A percentile compares a stretch with the other conserved stretches of the same genome.
phyloP scores from a whole-genome alignment of 108 stramenopile species.

The Skeletonema marinoi region DNA sequence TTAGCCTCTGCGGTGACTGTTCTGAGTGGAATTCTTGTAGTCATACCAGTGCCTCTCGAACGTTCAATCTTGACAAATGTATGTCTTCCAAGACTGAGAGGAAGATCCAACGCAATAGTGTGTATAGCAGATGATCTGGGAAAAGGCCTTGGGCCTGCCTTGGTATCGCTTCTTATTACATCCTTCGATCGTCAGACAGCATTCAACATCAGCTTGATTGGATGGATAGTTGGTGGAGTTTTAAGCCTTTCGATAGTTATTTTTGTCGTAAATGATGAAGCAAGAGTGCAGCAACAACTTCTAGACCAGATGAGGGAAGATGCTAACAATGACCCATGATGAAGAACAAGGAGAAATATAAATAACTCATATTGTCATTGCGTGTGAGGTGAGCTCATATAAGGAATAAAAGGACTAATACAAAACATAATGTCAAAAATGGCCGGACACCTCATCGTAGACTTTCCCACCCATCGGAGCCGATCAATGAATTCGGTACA shows the following conservation, averaged over 20 bases:
- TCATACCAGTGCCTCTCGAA: constrained; percentile 42
- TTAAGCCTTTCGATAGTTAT: constrained; percentile 31
- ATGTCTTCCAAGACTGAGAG: constrained; percentile 47
- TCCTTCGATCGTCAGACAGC: constrained; percentile 50
- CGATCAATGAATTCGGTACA: no score
- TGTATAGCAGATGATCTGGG: constrained; percentile 62
- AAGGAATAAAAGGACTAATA: no score
- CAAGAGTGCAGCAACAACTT: constrained; percentile 27
- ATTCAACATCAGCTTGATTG: constrained; percentile 49
- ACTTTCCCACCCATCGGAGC: no score
- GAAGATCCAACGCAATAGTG: constrained; percentile 50
- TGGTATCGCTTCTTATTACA: constrained; percentile 45
- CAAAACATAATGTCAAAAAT: no score
- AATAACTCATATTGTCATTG: no score
- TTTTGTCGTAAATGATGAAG: constrained; percentile 44
- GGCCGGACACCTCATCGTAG: no score
- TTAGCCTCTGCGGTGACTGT: constrained; percentile 22
- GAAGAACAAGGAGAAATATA: no score
- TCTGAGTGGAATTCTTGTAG: constrained; percentile 23
- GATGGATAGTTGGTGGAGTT: constrained; percentile 54
- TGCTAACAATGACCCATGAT: not conserved
- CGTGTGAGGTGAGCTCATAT: no score
- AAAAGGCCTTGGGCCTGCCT: constrained; percentile 58
- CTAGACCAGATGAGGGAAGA: constrained; percentile 8
- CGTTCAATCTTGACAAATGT: constrained; percentile 57